Percentiles rank a stretch among this genome's conserved stretches.
Conservation (phyloP, 768 basidiomycete species). For the Gautieria morchelliformis region DNA sequence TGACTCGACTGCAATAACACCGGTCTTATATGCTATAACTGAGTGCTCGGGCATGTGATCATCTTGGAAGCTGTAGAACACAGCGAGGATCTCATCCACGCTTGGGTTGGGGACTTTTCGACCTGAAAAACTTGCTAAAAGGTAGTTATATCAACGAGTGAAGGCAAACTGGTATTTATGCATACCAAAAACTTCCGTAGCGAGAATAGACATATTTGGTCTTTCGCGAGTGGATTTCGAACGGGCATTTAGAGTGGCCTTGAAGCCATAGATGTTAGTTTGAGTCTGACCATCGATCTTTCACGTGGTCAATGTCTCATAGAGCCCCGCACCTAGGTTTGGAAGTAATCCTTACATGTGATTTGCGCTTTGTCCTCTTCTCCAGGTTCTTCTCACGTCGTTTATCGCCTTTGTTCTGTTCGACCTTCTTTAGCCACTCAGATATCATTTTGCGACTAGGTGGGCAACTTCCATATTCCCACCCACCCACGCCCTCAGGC, state of each 20-base stretch:
- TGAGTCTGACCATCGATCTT: slow-evolving; percentile 74
- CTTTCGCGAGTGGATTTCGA: slow-evolving; percentile 42
- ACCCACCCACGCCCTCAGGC: slow-evolving; percentile 40
- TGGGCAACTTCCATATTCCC: slow-evolving; percentile 73
- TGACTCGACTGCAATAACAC: slow-evolving; percentile 45
- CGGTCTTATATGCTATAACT: slow-evolving; percentile 27
- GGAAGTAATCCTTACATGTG: slow-evolving; percentile 4
- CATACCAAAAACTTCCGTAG: slow-evolving; percentile 81
- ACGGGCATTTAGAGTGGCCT: slow-evolving; percentile 40
- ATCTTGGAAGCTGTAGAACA: slow-evolving; percentile 68
- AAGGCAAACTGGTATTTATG: not conserved
- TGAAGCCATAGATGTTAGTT: slow-evolving; percentile 57
- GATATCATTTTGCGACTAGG: slow-evolving; percentile 49
- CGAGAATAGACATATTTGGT: slow-evolving; percentile 69
- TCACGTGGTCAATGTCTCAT: too few relatives aligned
- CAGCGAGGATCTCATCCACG: slow-evolving; percentile 52
- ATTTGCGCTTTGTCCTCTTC: not conserved
- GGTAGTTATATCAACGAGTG: not conserved
- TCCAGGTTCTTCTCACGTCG: not conserved
- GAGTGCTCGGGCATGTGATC: slow-evolving; percentile 26
- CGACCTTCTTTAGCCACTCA: slow-evolving; percentile 39
- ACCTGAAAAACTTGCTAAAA: slow-evolving; percentile 50
- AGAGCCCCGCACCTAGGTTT: not conserved
- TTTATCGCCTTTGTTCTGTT: slow-evolving; percentile 2
- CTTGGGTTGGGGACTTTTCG: slow-evolving; percentile 57